These are phyloP conservation scores for Axilococcus clingmanii DNA, from an alignment of 139 green algal genomes.

Conservation along the genomic window DNA sequence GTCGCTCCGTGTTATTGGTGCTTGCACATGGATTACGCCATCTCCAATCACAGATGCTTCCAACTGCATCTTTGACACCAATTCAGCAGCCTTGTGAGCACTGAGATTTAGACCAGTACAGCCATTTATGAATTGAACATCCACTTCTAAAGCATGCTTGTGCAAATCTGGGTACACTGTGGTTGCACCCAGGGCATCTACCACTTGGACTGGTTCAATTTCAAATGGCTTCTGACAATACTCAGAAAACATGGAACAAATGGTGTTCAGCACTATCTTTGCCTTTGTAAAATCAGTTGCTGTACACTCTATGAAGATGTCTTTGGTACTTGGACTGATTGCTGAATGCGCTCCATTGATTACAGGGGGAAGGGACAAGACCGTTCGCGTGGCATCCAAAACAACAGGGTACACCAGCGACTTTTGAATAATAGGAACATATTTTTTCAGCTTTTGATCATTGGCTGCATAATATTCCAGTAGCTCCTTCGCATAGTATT, in stretches of 20 bases:
- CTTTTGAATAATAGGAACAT: constrained; percentile 89
- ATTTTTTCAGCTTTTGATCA: constrained; percentile 93
- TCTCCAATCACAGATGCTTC: constrained; percentile 8
- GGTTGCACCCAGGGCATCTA: constrained; percentile 57
- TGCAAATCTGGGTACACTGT: constrained; percentile 73
- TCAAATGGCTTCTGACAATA: constrained; percentile 81
- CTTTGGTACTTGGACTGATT: constrained; percentile 77
- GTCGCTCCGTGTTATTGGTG: constrained; percentile 84
- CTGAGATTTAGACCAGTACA: constrained; percentile 62
- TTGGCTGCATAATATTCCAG: constrained; percentile 72
- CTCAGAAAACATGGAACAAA: constrained; percentile 91
- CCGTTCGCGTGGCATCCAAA: constrained; percentile 72
- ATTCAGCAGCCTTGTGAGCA: constrained; percentile 33
- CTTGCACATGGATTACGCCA: constrained; percentile 24
- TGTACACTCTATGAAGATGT: constrained; percentile 99
- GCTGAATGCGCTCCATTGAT: constrained; percentile 93
- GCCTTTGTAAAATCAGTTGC: constrained; percentile 96
- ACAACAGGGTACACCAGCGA: constrained; percentile 93
- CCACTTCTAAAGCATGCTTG: constrained; percentile 47
- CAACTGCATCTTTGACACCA: constrained; percentile 87
- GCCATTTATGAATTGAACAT: constrained; percentile 70
- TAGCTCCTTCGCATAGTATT: constrained; percentile 80
- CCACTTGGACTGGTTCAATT: constrained; percentile 92
- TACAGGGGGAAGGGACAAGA: constrained; percentile 88
- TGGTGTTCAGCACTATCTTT: constrained; percentile 78